Evolutionary conservation across 805 yeast genomes (phyloP), one percentile per base, ranked within the genome.

Genomic region (Metschnikowia colocasiae): DNA sequence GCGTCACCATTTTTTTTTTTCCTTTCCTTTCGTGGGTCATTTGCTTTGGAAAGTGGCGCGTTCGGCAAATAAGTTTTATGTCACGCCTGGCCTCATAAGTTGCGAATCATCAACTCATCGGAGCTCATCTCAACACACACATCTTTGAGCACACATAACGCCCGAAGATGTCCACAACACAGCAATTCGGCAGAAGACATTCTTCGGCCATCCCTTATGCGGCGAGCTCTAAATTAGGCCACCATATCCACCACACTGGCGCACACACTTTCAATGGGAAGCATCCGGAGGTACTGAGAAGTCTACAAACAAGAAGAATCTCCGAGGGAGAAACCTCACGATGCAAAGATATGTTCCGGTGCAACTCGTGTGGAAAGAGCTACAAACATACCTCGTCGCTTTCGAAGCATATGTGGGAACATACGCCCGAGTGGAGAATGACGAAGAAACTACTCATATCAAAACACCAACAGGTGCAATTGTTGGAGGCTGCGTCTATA

Each of bases 321-420:
- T 80, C 87, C 41, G 96, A 87, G 63, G 95, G 95, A 40, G 95
- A 87, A 61, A 80, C 89, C 3, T 95, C 95, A 19, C 69, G 96
- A 40, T 73, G 86, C 41, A 88, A 87, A 63, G 95, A 88, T 60
- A 91, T 85, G 60, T 75, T 88, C 53, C 83, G 83, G 59, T 88
- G 96, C 69, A 95, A 89, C 64, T 88, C 94, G 3, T 88, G 96
- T 59, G 96, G 96, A 3, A 88, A 88, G 64, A 95, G 94, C 19
- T 88, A 88, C 63, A 89, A 87, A 62, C 96, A 88, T 67, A 85
- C 88, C 5, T 82, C 90, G 1, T 83, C 91, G n/a, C 74, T 87
- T 50, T 94, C 95, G 2, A 87, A 87, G 64, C 95, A 87, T 67
- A 67, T 88, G 33, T 88, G 96, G 96, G 96, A 88, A 61, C 96